A percentile compares a stretch with the other conserved stretches of the same genome.
These are phyloP conservation scores for Metschnikowia henanensis DNA, from an alignment of 805 yeast genomes.

Conservation along the genomic window DNA sequence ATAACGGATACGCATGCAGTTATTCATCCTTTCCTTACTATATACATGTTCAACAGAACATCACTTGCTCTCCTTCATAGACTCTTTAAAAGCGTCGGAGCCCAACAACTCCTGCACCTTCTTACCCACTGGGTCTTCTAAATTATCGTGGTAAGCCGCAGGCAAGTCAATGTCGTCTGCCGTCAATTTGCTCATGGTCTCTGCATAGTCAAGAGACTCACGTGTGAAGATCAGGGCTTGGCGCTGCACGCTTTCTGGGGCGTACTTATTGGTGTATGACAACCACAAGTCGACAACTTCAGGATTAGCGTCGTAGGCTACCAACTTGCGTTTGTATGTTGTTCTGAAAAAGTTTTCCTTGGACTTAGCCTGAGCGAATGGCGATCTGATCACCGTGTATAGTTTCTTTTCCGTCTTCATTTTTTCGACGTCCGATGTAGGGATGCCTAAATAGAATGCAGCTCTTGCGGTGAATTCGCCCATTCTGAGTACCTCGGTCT, in stretches of 20 bases:
- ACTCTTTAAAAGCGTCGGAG: conserved; percentile 68
- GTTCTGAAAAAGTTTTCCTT: conserved; percentile 92
- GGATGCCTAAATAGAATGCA: conserved; percentile 87
- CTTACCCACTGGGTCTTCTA: conserved; percentile 51
- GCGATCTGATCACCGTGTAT: conserved; percentile 93
- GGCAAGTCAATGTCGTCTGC: conserved; percentile 33
- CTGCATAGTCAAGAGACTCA: conserved; percentile 34
- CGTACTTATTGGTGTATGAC: conserved; percentile 72
- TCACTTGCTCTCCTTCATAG: conserved; percentile 30
- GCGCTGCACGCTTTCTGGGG: conserved; percentile 80
- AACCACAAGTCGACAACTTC: conserved; percentile 83
- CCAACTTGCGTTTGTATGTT: conserved; percentile 73
- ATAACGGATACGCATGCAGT: conserved; percentile 20
- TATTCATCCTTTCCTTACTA: conserved; percentile 5
- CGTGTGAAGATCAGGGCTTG: conserved; percentile 60
- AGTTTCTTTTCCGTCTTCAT: conserved; percentile 70
- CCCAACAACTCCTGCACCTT: conserved; percentile 71
- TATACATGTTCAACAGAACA: conserved; percentile 8
- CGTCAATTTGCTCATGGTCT: conserved; percentile 35
- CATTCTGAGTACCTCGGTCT: conserved; percentile 68
- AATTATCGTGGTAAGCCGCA: conserved; percentile 28
- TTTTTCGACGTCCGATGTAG: conserved; percentile 74
- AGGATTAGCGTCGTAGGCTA: conserved; percentile 81
- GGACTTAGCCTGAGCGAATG: conserved; percentile 91
- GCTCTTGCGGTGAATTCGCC: conserved; percentile 87